Evolutionary conservation across 2,329 filamentous ascomycete species (phyloP).

Genomic region (Colletotrichum phormii): DNA sequence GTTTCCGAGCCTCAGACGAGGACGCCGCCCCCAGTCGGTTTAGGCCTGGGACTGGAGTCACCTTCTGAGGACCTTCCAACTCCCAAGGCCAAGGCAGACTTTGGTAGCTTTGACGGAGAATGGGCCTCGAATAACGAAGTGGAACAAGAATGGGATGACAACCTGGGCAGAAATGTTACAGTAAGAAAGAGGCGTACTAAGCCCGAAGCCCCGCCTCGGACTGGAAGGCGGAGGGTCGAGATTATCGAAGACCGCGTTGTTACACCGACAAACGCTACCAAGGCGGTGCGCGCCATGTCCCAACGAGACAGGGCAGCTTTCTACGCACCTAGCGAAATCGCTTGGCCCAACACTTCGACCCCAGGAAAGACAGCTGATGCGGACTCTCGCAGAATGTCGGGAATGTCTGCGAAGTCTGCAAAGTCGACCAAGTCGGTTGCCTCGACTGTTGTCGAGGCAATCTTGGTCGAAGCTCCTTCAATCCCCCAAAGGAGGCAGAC

Average conservation of each 20-base stretch:
- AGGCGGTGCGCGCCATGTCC: slow-evolving; percentile 60
- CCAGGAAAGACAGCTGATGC: slow-evolving; percentile 54
- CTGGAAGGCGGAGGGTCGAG: slow-evolving; percentile 48
- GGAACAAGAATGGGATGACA: slow-evolving; percentile 67
- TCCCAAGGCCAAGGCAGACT: slow-evolving; percentile 59
- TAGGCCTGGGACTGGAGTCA: slow-evolving; percentile 34
- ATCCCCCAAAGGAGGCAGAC: slow-evolving; percentile 61
- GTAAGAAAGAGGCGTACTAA: slow-evolving; percentile 58
- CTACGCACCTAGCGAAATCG: slow-evolving; percentile 49
- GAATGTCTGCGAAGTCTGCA: slow-evolving; percentile 66
- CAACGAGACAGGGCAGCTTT: slow-evolving; percentile 55
- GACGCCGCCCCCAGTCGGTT: slow-evolving; percentile 14
- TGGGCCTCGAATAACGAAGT: slow-evolving; percentile 63
- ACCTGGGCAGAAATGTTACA: slow-evolving; percentile 64
- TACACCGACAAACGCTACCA: slow-evolving; percentile 63
- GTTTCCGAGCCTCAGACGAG: slow-evolving; percentile 45
- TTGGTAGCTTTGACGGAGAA: slow-evolving; percentile 69
- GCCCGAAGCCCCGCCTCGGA: slow-evolving; percentile 35
- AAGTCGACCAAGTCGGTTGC: slow-evolving; percentile 64
- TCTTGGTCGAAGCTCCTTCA: slow-evolving; percentile 63
- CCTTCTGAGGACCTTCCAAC: slow-evolving; percentile 51
- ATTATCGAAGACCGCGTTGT: slow-evolving; percentile 61
- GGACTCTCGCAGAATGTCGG: slow-evolving; percentile 63
- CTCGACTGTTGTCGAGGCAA: slow-evolving; percentile 69
- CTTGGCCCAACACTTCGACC: slow-evolving; percentile 46